Evolutionary conservation across 148 eudicot genomes (phyloP).

Genomic region (Camellia granthamiana): DNA sequence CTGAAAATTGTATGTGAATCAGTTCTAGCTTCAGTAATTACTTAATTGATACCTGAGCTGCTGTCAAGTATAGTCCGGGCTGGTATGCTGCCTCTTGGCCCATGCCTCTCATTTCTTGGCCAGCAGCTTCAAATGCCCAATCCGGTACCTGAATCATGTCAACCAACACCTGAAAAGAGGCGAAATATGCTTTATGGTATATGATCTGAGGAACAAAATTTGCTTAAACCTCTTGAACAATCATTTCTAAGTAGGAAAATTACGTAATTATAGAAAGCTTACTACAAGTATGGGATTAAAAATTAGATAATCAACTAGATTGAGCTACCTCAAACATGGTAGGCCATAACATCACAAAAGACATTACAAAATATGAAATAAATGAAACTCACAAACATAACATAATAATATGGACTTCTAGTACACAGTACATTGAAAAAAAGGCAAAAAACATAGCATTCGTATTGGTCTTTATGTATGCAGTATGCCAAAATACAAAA

Average conservation of each 20-base stretch:
- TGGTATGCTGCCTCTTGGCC: slow-evolving; percentile 88
- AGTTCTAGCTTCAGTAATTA: background rate
- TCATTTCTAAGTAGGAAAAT: background rate
- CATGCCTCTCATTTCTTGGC: slow-evolving; percentile 92
- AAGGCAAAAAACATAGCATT: background rate
- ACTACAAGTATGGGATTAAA: slow-evolving; percentile 5
- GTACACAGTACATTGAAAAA: background rate
- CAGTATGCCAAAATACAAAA: background rate
- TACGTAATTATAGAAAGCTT: background rate
- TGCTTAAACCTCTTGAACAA: background rate
- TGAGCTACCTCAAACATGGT: background rate
- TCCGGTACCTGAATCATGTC: slow-evolving; percentile 96
- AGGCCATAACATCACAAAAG: background rate
- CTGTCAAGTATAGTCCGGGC: slow-evolving; percentile 80
- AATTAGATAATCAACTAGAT: background rate
- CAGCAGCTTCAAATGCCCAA: slow-evolving; percentile 98
- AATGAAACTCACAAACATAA: background rate
- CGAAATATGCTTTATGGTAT: background rate
- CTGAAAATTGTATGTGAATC: background rate
- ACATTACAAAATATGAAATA: background rate
- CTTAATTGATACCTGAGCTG: slow-evolving; percentile 64
- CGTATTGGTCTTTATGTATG: background rate
- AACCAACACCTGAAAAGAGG: slow-evolving; percentile 60
- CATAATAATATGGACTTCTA: background rate
- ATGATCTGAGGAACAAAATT: background rate